A percentile compares a stretch with the other conserved stretches of the same genome.
Conservation (phyloP, 2,329 filamentous ascomycete species). For the Trichoderma arundinaceum region DNA sequence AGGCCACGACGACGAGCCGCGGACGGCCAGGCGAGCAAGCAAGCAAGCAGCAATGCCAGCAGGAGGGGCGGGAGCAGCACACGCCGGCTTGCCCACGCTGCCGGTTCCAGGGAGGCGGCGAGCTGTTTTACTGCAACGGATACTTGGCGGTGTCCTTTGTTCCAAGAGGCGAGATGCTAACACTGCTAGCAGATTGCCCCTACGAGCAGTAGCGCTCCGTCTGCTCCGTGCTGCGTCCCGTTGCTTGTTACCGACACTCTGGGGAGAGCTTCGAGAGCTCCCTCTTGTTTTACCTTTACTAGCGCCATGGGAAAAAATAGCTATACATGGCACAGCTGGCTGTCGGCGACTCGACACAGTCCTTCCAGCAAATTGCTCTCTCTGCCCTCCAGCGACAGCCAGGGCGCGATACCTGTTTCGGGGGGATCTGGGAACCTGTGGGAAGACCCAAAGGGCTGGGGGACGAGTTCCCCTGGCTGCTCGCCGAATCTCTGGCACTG, state of each 20-base stretch:
- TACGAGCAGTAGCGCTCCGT: too few species aligned
- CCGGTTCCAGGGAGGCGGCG: conserved; percentile 7
- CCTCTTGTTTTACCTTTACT: not conserved
- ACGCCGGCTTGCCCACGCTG: conserved; percentile 4
- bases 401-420: conserved; percentile 28
- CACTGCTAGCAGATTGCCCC: too few species aligned
- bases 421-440: conserved; percentile 18
- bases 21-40: not conserved
- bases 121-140: conserved; percentile 7
- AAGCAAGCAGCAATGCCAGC: not conserved
- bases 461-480: conserved; percentile 22
- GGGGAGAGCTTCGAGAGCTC: not conserved
- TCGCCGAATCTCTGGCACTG: conserved; percentile 31
- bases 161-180: conserved; percentile 21
- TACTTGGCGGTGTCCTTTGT: conserved; percentile 23
- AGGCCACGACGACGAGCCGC: conserved; percentile 5
- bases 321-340: not conserved
- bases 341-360: conserved; percentile 10
- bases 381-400: conserved; percentile 28
- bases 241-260: not conserved
- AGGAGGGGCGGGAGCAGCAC: conserved; percentile 13
- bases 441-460: conserved; percentile 19
- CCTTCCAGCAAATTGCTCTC: conserved; percentile 5
- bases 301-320: not conserved
- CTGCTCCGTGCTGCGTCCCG: too few species aligned